Conservation (phyloP, 768 basidiomycete genomes). For the Tricholoma sp. region DNA sequence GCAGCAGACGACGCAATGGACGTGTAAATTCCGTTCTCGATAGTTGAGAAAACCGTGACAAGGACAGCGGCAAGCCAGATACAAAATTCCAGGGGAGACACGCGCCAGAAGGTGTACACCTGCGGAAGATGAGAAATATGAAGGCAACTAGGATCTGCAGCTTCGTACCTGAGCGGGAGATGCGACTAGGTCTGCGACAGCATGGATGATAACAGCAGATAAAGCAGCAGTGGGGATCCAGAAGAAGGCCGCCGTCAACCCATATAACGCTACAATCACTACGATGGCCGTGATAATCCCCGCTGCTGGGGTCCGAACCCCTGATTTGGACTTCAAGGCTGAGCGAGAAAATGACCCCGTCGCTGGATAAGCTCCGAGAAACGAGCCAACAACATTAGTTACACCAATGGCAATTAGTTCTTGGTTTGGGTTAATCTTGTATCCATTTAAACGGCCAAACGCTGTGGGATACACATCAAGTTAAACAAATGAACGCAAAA, state of each 20-base stretch:
- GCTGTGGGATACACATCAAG: slow-evolving; percentile 37
- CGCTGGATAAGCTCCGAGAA: slow-evolving; percentile 91
- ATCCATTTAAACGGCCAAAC: slow-evolving; percentile 91
- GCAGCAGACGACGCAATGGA: slow-evolving; percentile 77
- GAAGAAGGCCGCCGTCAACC: slow-evolving; percentile 87
- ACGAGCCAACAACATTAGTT: slow-evolving; percentile 84
- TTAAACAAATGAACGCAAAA: neutral
- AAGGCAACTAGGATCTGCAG: neutral
- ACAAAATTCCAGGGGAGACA: slow-evolving; percentile 88
- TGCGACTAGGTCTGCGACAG: slow-evolving; percentile 84
- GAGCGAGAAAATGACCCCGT: slow-evolving; percentile 99
- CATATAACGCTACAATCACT: slow-evolving; percentile 92
- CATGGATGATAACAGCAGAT: slow-evolving; percentile 94
- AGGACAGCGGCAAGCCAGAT: slow-evolving; percentile 87
- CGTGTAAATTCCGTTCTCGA: slow-evolving; percentile 90
- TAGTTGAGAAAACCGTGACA: slow-evolving; percentile 87
- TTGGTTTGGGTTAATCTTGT: slow-evolving; percentile 92
- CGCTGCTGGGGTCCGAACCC: slow-evolving; percentile 92
- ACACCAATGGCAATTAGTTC: slow-evolving; percentile 98
- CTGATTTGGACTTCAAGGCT: slow-evolving; percentile 92
- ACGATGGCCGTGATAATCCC: slow-evolving; percentile 83
- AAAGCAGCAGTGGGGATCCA: slow-evolving; percentile 82
- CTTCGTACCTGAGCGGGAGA: slow-evolving; percentile 55
- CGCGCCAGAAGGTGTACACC: slow-evolving; percentile 89
- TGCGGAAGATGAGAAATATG: slow-evolving; percentile 21